Conservation (phyloP, 495 filamentous ascomycete genomes). For the Wilcoxina mikolae region DNA sequence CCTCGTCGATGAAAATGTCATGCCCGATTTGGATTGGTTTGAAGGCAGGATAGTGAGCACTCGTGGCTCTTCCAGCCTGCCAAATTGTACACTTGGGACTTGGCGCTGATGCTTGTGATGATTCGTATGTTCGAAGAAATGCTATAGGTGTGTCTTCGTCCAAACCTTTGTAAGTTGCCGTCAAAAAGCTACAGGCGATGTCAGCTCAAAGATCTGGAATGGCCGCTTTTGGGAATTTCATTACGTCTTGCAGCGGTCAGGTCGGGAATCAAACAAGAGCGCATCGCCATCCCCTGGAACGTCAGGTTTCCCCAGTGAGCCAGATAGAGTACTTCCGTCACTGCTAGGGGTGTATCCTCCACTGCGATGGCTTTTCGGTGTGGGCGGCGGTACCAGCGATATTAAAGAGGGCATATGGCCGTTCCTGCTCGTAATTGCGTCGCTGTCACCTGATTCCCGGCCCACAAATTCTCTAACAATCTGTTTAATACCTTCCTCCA, state of each 20-base stretch:
- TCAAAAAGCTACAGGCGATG: slow-evolving; percentile 27
- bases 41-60: slow-evolving; percentile 79
- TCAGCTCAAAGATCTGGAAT: not conserved
- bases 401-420: too few species aligned
- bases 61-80: slow-evolving; percentile 89
- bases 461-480: slow-evolving; percentile 60
- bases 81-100: slow-evolving; percentile 86
- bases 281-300: not conserved
- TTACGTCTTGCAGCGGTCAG: slow-evolving; percentile 1
- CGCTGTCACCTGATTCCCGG: slow-evolving; percentile 1
- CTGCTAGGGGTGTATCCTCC: not conserved
- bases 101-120: slow-evolving; percentile 69
- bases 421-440: too few species aligned
- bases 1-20: slow-evolving; percentile 85
- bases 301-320: not conserved
- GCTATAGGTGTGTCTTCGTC: slow-evolving; percentile 46
- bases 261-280: not conserved
- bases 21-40: slow-evolving; percentile 93
- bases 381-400: too few species aligned
- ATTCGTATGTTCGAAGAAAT: slow-evolving; percentile 83
- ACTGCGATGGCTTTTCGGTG: not conserved
- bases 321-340: not conserved
- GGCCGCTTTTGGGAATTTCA: not conserved
- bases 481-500: slow-evolving; percentile 85
- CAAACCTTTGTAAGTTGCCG: slow-evolving; percentile 77